Evolutionary conservation across 495 filamentous ascomycete genomes (phyloP), one percentile per base, ranked within the genome.

Genomic region (Penicillium canariense): DNA sequence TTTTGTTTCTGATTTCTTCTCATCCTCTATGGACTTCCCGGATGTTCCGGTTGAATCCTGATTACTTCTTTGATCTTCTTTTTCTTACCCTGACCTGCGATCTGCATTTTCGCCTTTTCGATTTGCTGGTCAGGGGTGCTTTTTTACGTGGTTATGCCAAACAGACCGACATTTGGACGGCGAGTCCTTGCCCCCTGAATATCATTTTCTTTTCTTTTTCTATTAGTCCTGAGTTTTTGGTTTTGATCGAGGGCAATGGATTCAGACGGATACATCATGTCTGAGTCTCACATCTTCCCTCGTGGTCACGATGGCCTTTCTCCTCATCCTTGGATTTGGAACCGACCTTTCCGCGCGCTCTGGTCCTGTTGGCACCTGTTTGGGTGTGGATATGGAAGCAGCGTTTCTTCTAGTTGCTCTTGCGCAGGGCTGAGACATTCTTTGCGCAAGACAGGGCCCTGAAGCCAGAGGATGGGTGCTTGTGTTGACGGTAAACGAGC

Each of bases 121-220:
- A 50, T 52, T 45, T 44, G 26, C 58, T 61, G 61, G 60, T 56
- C 59, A 52, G 63, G 59, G 55, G 42, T 38, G 61, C 44, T 20
- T 34, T 64, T 68, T 74, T 68, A 73, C 72, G 69, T 69, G 67
- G 66, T 72, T 72, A 48, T 48, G 46, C 46, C 45, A 31, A 48
- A 48, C 46, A 35, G 46, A 48, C 46, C 39, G 49, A 43, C 36
- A 52, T 44, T 68, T 61, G 67, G 62, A 68, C 63, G 65, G 66
- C 62, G 66, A 70, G 58, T 66, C 36, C 56, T 50, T 59, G 47
- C 46, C 50, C 50, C 39, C 44, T 54, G 35, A 48, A 34, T 56
- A 52, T 58, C 50, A 26, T 39, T 59, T 68, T 61, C 43, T 38
- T 58, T 11, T 31, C 11, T 59, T 32, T 56, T 59, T 65, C 54